phyloP scores from a whole-genome alignment of 441 rosid genomes.

The Rhodomyrtus psidioides region DNA sequence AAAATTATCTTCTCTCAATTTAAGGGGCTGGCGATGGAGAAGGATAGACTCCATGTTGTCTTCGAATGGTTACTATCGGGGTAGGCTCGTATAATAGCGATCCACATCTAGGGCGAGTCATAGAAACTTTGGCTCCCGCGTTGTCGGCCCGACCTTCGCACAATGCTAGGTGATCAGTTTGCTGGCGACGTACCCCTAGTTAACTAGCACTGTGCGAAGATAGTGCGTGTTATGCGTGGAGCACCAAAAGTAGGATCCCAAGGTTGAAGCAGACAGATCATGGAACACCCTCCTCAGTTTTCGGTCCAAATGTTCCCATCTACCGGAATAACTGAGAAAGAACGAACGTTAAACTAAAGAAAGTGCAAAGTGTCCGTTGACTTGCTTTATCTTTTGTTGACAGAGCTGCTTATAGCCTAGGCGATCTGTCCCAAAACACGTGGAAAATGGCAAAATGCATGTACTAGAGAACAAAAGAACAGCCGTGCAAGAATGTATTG shows the following conservation, averaged over 20 bases:
- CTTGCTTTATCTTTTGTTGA: background rate
- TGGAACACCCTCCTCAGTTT: background rate
- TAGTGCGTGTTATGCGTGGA: too few relatives aligned
- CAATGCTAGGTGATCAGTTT: too few relatives aligned
- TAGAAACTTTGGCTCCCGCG: too few relatives aligned
- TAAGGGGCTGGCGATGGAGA: accelerated
- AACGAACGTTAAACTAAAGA: background rate
- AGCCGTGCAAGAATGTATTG: background rate
- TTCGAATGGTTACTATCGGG: too few relatives aligned
- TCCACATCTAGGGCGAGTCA: too few relatives aligned
- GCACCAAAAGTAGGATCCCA: too few relatives aligned
- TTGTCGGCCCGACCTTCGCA: too few relatives aligned
- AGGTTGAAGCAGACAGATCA: background rate
- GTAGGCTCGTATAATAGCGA: too few relatives aligned
- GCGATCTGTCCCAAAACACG: background rate
- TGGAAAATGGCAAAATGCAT: background rate
- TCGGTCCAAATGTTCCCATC: background rate
- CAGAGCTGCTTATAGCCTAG: background rate
- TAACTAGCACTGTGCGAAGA: too few relatives aligned
- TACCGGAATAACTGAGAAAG: background rate
- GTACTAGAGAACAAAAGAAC: background rate
- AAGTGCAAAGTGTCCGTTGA: background rate
- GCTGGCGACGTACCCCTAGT: too few relatives aligned
- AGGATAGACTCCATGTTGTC: too few relatives aligned
- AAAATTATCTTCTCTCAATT: too few relatives aligned